phyloP scores from a whole-genome alignment of 2,329 filamentous ascomycete species.

The Juglanconis sp. region DNA sequence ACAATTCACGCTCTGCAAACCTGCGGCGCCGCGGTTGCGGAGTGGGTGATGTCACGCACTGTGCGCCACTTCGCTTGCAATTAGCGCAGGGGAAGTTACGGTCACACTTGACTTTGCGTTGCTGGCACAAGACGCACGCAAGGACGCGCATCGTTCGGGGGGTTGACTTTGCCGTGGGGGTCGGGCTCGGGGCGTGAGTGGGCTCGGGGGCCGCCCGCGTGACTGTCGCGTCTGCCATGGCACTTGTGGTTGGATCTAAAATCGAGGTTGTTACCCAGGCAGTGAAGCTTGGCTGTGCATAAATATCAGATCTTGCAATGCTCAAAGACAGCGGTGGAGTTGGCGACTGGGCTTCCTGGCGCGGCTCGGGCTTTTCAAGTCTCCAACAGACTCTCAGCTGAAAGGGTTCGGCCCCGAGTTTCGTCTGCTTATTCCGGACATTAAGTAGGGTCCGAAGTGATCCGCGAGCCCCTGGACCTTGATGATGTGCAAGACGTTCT shows the following conservation, averaged over 20 bases:
- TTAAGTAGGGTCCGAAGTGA: neutral
- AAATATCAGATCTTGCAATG: too few species aligned
- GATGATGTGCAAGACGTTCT: neutral
- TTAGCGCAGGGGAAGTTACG: conserved; percentile 55
- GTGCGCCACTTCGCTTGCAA: conserved; percentile 41
- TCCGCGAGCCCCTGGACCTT: neutral
- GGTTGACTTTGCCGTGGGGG: neutral
- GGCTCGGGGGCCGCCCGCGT: neutral
- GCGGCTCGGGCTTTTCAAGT: neutral
- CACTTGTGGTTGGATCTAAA: neutral
- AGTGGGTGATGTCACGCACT: conserved; percentile 42
- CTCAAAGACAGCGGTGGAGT: too few species aligned
- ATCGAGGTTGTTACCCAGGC: neutral
- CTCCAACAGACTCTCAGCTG: neutral
- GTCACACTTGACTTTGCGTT: conserved; percentile 62
- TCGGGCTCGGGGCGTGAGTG: neutral
- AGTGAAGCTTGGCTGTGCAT: neutral
- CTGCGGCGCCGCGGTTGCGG: conserved; percentile 37
- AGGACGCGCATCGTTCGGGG: conserved; percentile 23
- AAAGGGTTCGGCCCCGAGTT: neutral
- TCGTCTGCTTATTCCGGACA: neutral
- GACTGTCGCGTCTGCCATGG: neutral
- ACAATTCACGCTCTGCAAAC: conserved; percentile 56
- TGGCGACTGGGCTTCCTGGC: too few species aligned
- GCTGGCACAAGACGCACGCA: conserved; percentile 59